phyloP scores from a whole-genome alignment of 139 green algal species.

The Tetraselmis chui region DNA sequence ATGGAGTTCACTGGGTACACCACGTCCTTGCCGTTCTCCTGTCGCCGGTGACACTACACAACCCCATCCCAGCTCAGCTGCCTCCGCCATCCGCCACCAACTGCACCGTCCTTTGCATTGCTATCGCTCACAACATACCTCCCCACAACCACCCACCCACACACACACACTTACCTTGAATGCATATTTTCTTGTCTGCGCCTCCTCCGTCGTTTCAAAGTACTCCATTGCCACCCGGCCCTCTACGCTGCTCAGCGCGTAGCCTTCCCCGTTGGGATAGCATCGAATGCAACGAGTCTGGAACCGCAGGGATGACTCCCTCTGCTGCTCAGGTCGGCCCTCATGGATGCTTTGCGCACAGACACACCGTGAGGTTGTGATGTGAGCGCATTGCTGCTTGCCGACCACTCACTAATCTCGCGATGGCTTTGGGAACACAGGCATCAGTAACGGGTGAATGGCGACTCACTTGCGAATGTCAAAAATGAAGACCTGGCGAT shows the following conservation, averaged over 20 bases:
- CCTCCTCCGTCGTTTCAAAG: slow-evolving; percentile 49
- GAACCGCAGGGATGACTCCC: slow-evolving; percentile 72
- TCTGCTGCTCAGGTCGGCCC: slow-evolving; percentile 48
- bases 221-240: slow-evolving; percentile 84
- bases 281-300: slow-evolving; percentile 77
- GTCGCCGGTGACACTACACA: slow-evolving; percentile 67
- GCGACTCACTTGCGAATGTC: slow-evolving; percentile 54
- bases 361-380: not conserved
- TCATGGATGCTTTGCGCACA: slow-evolving; percentile 17
- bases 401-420: not conserved
- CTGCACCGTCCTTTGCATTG: no score
- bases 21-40: slow-evolving; percentile 47
- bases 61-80: no score
- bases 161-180: slow-evolving; percentile 60
- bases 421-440: not conserved
- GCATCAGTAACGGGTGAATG: not conserved
- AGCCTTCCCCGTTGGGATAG: slow-evolving; percentile 64
- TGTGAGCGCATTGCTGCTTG: not conserved
- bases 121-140: no score
- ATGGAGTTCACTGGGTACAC: slow-evolving; percentile 83
- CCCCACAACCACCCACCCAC: no score
- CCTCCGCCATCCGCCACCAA: no score
- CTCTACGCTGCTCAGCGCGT: slow-evolving; percentile 74
- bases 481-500: slow-evolving; percentile 71
- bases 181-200: slow-evolving; percentile 71